Conservation (phyloP, 139 green algal species). For the Protoeuglena noctilucae region DNA sequence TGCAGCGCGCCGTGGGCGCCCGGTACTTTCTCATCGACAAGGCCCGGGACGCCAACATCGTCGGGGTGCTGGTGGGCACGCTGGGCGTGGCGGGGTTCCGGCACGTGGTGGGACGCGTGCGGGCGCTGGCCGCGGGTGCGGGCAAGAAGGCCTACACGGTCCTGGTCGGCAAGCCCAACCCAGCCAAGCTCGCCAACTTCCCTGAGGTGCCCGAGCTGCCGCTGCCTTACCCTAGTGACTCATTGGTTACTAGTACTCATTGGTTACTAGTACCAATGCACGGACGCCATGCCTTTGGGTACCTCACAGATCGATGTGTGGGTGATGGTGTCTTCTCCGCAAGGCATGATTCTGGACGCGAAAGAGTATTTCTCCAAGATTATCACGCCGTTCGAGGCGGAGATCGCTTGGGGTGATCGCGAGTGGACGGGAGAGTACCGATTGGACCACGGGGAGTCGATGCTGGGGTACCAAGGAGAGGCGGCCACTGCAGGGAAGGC, state of each 20-base stretch:
- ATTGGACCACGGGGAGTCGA: background rate
- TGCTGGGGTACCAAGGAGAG: background rate
- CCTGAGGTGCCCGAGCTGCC: slow-evolving; percentile 37
- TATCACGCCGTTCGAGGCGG: background rate
- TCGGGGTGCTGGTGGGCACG: slow-evolving; percentile 74
- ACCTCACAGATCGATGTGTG: background rate
- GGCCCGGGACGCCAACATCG: slow-evolving; percentile 56
- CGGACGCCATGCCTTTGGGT: too few relatives aligned
- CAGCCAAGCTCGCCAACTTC: slow-evolving; percentile 94
- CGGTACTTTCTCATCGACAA: slow-evolving; percentile 77
- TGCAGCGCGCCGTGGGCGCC: slow-evolving; percentile 14
- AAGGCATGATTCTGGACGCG: background rate
- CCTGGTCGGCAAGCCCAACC: slow-evolving; percentile 75
- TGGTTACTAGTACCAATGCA: too few relatives aligned
- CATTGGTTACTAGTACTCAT: too few relatives aligned
- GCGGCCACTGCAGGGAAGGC: background rate
- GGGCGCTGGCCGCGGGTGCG: slow-evolving; percentile 15
- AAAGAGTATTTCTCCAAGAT: background rate
- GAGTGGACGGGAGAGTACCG: background rate
- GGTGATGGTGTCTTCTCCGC: background rate
- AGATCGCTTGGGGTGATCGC: background rate
- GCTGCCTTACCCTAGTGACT: background rate
- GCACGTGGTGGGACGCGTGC: slow-evolving; percentile 31
- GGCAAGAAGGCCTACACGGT: slow-evolving; percentile 80
- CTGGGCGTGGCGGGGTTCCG: slow-evolving; percentile 57